These are phyloP conservation scores for grape (Vitis vinifera) DNA, from an alignment of 164 flowering plant species.

Conservation along the genomic window ASM3070453v1 NC_081814.1:8033001-8033500, in stretches of 20 bases:
- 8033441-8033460: slow-evolving; percentile 9
- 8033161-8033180: too few species aligned
- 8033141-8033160: too few species aligned
- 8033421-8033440: not conserved
- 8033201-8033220: not conserved
- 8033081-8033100: too few species aligned
- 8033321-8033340: slow-evolving; percentile 20
- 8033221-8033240: not conserved
- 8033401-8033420: not conserved
- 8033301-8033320: slow-evolving; percentile 7
- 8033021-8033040: too few species aligned
- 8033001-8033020: too few species aligned
- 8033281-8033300: slow-evolving; percentile 9
- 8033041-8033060: too few species aligned
- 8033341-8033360: slow-evolving; percentile 6
- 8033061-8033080: too few species aligned
- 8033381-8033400: slow-evolving; percentile 12
- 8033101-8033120: too few species aligned
- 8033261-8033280: not conserved
- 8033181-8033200: not conserved
- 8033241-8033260: not conserved
- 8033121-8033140: too few species aligned
- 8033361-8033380: slow-evolving; percentile 3
- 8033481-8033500: too few species aligned
- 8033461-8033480: slow-evolving; percentile 4